Evolutionary conservation across 768 basidiomycete genomes (phyloP).

Genomic region (Artomyces pyxidatus): DNA sequence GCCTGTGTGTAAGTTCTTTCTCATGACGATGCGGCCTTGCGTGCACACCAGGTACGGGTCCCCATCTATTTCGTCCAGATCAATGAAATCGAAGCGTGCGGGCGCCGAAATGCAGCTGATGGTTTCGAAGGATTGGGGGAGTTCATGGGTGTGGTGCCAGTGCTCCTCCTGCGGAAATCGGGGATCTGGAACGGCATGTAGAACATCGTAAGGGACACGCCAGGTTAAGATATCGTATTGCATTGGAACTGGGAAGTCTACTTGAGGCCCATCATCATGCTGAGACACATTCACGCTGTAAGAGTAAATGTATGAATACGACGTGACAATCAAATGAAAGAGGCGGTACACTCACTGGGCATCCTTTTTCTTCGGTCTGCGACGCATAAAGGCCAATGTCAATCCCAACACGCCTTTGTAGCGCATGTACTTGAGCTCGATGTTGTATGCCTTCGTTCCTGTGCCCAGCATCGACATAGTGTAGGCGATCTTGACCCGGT

Average conservation of each 20-base stretch:
- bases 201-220: too few species aligned
- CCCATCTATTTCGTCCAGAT: not conserved
- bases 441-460: slow-evolving; percentile 10
- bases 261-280: not conserved
- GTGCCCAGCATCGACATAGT: slow-evolving; percentile 11
- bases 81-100: not conserved
- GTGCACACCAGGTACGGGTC: not conserved
- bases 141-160: not conserved
- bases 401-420: not conserved
- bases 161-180: too few species aligned
- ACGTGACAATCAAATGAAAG: not conserved
- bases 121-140: not conserved
- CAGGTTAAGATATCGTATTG: not conserved
- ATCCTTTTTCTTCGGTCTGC: not conserved
- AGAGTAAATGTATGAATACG: not conserved
- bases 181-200: too few species aligned
- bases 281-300: slow-evolving; percentile 1
- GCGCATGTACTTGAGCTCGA: slow-evolving; percentile 3
- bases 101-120: not conserved
- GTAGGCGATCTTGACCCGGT: slow-evolving; percentile 14
- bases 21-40: not conserved
- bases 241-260: not conserved
- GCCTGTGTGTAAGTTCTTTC: not conserved
- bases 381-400: too few species aligned
- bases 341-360: not conserved